Evolutionary conservation across 1,139 yeast genomes (phyloP), one percentile per base, ranked within the genome.

Genomic region (Pichia sp.): DNA sequence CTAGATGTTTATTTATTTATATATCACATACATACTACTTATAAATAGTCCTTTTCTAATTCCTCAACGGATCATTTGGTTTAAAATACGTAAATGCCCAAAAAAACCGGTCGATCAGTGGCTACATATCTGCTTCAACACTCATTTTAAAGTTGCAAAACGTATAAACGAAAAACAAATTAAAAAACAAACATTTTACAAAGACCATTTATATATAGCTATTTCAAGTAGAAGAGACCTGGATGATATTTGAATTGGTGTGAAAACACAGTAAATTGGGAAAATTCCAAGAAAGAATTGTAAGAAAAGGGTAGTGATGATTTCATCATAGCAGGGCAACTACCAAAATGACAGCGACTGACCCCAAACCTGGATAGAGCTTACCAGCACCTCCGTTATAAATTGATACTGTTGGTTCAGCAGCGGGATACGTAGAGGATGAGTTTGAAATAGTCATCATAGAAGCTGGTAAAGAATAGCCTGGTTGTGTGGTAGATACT

Each of bases 41-140:
- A n/a, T n/a, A n/a, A n/a, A 43, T 48, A 48, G 48, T 41, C 48
- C 50, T 48, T 48, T 48, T 45, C 50, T 48, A 46, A 34, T 41
- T 47, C 49, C 49, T 47, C 49, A 47, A 47, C 49, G 49, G 49
- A 47, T 41, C n/a, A 28, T 39, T 29, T 29, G 33, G 37, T 31
- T n/a, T n/a, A n/a, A n/a, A n/a, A n/a, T n/a, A n/a, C n/a, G n/a
- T n/a, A n/a, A n/a, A n/a, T n/a, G n/a, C n/a, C n/a, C n/a, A n/a
- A n/a, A n/a, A n/a, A n/a, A n/a, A n/a, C n/a, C n/a, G n/a, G n/a
- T n/a, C n/a, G n/a, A n/a, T n/a, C n/a, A n/a, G n/a, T n/a, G n/a
- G n/a, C n/a, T n/a, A n/a, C n/a, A n/a, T n/a, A n/a, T n/a, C n/a
- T n/a, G n/a, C n/a, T n/a, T n/a, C n/a, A n/a, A n/a, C n/a, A n/a